phyloP scores from a whole-genome alignment of 2,329 filamentous ascomycete species.

The Neofusicoccum umdonicola region DNA sequence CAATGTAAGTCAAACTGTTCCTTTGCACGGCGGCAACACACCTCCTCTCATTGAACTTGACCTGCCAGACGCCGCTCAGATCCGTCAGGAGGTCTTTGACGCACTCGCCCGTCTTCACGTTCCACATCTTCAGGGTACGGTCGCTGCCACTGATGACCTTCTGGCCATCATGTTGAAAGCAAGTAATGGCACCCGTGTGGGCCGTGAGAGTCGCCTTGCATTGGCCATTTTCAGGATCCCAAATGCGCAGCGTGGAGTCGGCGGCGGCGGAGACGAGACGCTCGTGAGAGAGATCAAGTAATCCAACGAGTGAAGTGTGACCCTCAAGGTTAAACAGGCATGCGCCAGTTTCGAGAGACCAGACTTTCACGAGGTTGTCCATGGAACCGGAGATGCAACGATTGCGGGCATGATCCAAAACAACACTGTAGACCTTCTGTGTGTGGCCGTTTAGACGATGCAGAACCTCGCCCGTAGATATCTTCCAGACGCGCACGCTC shows the following conservation, averaged over 20 bases:
- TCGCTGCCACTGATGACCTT: constrained; percentile 97
- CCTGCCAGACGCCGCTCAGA: constrained; percentile 96
- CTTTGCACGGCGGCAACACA: constrained; percentile 96
- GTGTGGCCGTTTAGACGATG: constrained; percentile 83
- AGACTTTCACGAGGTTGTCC: constrained; percentile 97
- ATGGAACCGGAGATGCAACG: constrained; percentile 97
- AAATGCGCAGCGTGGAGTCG: constrained; percentile 91
- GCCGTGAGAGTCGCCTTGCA: constrained; percentile 89
- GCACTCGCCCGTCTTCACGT: constrained; percentile 87
- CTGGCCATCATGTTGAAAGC: constrained; percentile 94
- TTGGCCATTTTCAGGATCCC: constrained; percentile 90
- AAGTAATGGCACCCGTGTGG: constrained; percentile 96
- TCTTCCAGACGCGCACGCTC: constrained; percentile 88
- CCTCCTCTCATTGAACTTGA: constrained; percentile 91
- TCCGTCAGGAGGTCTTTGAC: constrained; percentile 90
- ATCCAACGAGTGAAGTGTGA: constrained; percentile 85
- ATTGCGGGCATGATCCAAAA: constrained; percentile 85
- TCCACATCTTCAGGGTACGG: constrained; percentile 97
- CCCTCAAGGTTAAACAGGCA: constrained; percentile 89
- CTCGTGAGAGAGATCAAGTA: constrained; percentile 85
- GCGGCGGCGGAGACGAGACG: constrained; percentile 92
- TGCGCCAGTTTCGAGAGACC: constrained; percentile 83
- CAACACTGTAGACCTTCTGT: constrained; percentile 96
- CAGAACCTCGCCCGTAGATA: constrained; percentile 86
- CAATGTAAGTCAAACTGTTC: constrained; percentile 88